Evolutionary conservation across 129 eudicot genomes (phyloP), one percentile per base, ranked within the genome.

Genomic region (Heracleum sosnowskyi): DNA sequence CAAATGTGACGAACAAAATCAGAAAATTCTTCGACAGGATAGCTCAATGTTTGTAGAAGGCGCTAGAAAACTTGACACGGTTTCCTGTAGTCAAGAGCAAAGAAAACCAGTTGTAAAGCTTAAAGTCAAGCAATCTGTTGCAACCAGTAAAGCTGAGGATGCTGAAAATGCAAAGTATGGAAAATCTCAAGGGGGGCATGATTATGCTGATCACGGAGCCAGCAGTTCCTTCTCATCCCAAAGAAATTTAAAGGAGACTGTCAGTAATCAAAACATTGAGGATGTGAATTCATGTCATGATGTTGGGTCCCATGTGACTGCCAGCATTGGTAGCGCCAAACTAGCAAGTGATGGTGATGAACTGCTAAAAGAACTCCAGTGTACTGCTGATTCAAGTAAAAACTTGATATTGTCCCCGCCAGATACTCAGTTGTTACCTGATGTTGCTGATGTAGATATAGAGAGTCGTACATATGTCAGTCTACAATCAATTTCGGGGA

Each of bases 331-430:
- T 53, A 90, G 98, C 71, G 97, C 89, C 69, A 94, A 90, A 76
- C 80, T 84, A n/a, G 84, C 85, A 2, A 74, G 80, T 77, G 96
- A 83, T 34, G 87, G 84, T 37, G 91, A 86, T 29, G 87, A 88
- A 11, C 84, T 93, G 37, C 68, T 82, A 71, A 90, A 87, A 79
- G 97, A 93, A 71, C 86, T 95, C 26, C 97, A 91, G 57, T 95
- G 98, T 81, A 95, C 98, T 34, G 98, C 98, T 42, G 98, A 95
- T 44, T 95, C 98, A 2, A 88, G 97, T 77, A 94, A 85, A 84
- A 88, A 86, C 69, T 72, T 81, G 4, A 46, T 73, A 24, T 40
- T 77, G 15, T 79, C 55, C 2, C 85, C 69, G 49, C 82, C 81
- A 7, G 74, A 80, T 53, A 60, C 12, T 60, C 83, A 80, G 9